phyloP scores from a whole-genome alignment of 345 rosid species.

The Diplotaxis tenuifolia region DNA sequence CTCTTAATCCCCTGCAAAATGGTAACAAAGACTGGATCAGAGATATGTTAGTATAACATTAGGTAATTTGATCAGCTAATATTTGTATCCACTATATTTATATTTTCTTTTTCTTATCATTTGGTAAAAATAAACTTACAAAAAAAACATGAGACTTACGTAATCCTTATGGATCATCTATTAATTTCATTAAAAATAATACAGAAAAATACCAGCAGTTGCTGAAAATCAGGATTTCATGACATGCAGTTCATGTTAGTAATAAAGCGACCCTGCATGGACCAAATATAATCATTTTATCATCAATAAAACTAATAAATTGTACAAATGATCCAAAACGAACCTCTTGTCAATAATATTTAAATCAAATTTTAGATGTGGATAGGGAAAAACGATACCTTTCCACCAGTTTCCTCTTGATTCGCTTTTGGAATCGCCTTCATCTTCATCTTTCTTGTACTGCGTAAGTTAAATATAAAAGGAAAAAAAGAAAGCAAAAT shows the following conservation, averaged over 20 bases:
- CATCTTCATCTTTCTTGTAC: constrained; percentile 62
- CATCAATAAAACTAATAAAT: background rate
- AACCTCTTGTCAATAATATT: background rate
- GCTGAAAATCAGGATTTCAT: constrained; percentile 6
- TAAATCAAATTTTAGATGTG: background rate
- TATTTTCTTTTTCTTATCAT: background rate
- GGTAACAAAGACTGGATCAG: background rate
- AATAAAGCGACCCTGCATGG: constrained; percentile 56
- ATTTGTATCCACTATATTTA: background rate
- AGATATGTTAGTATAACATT: background rate
- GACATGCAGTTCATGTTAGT: constrained; percentile 32
- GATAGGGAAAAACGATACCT: constrained; percentile 45
- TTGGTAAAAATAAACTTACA: background rate
- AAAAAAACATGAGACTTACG: background rate
- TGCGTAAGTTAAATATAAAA: constrained; percentile 20
- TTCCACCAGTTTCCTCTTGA: constrained; percentile 98
- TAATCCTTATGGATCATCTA: background rate
- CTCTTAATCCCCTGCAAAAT: constrained; percentile 26
- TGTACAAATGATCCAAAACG: constrained; percentile 8
- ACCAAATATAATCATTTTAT: background rate
- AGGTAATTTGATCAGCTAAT: background rate
- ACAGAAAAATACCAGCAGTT: background rate
- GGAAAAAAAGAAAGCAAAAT: constrained; percentile 5
- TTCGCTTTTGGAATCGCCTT: constrained; percentile 56
- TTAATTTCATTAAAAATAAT: background rate